Conservation (phyloP, 495 filamentous ascomycete species). For the Penicillium bialowiezense region DNA sequence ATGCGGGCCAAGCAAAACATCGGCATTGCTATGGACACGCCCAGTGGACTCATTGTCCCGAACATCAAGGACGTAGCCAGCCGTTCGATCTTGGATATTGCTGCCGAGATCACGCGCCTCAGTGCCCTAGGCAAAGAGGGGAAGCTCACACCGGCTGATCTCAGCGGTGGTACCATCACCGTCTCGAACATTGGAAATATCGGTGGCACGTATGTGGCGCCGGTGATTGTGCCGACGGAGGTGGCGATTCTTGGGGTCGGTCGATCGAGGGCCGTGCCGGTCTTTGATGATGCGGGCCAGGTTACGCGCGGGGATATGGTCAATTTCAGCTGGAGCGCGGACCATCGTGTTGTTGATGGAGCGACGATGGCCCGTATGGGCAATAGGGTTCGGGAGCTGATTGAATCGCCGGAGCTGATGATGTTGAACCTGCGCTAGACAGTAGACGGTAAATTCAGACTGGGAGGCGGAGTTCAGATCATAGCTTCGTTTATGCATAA, state of each 20-base stretch:
- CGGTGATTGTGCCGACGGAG: conserved; percentile 85
- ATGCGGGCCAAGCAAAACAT: conserved; percentile 87
- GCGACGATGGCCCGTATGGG: conserved; percentile 91
- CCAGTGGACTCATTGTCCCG: conserved; percentile 86
- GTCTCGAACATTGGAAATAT: conserved; percentile 97
- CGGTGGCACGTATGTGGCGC: conserved; percentile 86
- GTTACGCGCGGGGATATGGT: conserved; percentile 85
- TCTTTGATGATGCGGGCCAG: conserved; percentile 78
- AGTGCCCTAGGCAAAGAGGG: conserved; percentile 66
- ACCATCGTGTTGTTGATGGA: conserved; percentile 93
- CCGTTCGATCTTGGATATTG: conserved; percentile 71
- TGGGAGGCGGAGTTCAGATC: no score
- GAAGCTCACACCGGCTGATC: conserved; percentile 71
- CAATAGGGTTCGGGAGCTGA: conserved; percentile 66
- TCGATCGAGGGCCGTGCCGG: conserved; percentile 63
- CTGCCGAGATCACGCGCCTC: conserved; percentile 71
- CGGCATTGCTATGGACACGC: conserved; percentile 94
- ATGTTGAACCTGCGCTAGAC: conserved; percentile 49
- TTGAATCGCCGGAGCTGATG: conserved; percentile 86
- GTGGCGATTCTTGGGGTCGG: conserved; percentile 92
- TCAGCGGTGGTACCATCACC: conserved; percentile 87
- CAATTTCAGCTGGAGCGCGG: conserved; percentile 95
- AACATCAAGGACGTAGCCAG: conserved; percentile 82
- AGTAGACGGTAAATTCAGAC: no score
- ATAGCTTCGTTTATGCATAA: no score